Base-by-base conservation (phyloP, 2,329 filamentous ascomycete genomes). In the Waltergamsia citrina region DNA sequence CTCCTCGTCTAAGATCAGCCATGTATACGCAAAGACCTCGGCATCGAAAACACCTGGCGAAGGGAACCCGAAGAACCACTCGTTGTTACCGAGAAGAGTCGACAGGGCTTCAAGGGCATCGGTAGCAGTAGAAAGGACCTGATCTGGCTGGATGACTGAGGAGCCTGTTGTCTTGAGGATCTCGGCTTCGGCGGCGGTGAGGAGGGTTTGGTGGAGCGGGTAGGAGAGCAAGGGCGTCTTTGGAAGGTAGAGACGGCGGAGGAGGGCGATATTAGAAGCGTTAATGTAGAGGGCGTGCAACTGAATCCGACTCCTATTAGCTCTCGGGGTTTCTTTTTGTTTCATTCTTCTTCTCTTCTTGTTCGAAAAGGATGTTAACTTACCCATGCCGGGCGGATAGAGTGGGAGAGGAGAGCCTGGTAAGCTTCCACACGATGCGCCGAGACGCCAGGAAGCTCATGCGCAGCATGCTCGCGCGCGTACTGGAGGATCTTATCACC, bases 311-410 rank as follows among this genome's bases (percentile, higher is more conserved):
- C n/a, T n/a, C n/a, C n/a, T n/a, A n/a, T n/a, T n/a, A 9, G 15
- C 14, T 14, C 12, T 10, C 5, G 11, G 12, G 3, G 18, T 23
- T 9, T 28, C 19, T 7, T n/a, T n/a, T 34, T 12, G 42, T 30
- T 29, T 29, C 16, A 27, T 32, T 17, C n/a, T 29, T 29, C 33
- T 29, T 35, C 29, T 7, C 15, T 26, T 15, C 16, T 5, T 11
- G 22, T 24, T 10, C 29, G 24, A 15, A 27, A 17, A 10, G 20
- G n/a, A 17, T 12, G 6, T 14, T 15, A 12, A 23, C 27, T 23
- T 62, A 85, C 82, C 86, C 87, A 96, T 38, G 88, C 88, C 56
- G 80, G 81, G 42, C 88, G 81, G 66, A 98, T 74, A 39, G 72
- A 69, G 47, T 79, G 70, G 43, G 88, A 81, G 14, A 94, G 61